Conservation (phyloP, 345 rosid genomes). For the Gossypium ekmanianum region DNA sequence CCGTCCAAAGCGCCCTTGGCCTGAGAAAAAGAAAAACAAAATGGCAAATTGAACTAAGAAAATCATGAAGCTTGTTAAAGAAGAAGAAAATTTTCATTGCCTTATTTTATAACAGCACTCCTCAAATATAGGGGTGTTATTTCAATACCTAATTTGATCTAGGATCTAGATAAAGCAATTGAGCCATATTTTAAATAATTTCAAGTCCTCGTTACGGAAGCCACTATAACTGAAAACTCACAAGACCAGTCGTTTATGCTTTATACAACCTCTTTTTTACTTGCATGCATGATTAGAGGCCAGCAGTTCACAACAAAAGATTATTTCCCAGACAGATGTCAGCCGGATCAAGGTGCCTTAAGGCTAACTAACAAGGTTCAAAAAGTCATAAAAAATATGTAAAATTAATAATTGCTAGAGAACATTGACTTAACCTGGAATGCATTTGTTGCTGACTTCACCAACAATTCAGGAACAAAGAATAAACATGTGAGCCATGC, state of each 20-base stretch:
- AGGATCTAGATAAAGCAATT: not conserved
- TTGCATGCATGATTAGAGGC: not conserved
- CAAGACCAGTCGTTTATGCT: not conserved
- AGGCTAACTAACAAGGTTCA: not conserved
- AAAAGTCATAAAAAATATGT: not conserved
- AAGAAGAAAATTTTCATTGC: not conserved
- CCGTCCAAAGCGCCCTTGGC: conserved; percentile 53
- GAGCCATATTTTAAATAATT: not conserved
- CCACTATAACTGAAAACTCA: not conserved
- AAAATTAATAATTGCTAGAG: not conserved
- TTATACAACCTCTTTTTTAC: conserved; percentile 3
- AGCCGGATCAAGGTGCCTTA: not conserved
- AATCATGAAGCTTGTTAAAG: not conserved
- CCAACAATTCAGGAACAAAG: conserved; percentile 84
- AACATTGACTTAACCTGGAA: conserved; percentile 47
- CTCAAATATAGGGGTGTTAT: not conserved
- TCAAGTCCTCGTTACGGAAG: not conserved
- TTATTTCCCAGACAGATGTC: not conserved
- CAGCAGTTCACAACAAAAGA: not conserved
- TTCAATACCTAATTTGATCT: not conserved
- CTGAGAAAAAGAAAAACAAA: conserved; percentile 34
- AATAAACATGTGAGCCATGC: conserved; percentile 97
- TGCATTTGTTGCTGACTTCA: conserved; percentile 66
- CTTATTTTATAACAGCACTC: conserved; percentile 3
- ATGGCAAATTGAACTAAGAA: conserved; percentile 11